phyloP scores from a whole-genome alignment of 2,329 filamentous ascomycete genomes.

The Penicillium sp. region DNA sequence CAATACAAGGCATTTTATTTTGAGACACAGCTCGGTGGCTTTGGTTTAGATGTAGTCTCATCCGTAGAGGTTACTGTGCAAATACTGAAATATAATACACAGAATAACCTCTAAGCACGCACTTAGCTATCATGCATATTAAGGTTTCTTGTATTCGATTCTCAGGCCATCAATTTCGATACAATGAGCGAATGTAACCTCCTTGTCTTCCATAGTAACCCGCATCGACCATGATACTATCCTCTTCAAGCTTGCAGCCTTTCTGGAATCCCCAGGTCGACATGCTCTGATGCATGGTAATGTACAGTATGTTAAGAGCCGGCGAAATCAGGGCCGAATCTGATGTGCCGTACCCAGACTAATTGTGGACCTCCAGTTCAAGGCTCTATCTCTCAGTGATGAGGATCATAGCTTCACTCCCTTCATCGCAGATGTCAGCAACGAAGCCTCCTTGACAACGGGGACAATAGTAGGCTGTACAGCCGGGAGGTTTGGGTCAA shows the following conservation, averaged over 20 bases:
- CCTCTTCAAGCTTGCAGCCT: neutral
- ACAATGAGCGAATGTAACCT: neutral
- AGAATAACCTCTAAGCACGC: neutral
- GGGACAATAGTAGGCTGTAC: neutral
- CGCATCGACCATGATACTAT: neutral
- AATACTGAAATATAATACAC: neutral
- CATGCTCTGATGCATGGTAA: neutral
- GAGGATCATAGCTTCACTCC: neutral
- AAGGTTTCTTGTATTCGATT: neutral
- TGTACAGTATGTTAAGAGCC: neutral
- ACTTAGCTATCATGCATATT: neutral
- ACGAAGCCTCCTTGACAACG: neutral
- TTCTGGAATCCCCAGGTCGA: neutral
- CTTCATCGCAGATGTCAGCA: conserved; percentile 1
- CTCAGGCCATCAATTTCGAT: neutral
- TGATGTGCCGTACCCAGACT: neutral
- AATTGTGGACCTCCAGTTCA: neutral
- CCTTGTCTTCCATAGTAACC: neutral
- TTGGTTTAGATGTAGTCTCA: neutral
- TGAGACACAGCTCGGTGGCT: neutral
- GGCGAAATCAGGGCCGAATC: neutral
- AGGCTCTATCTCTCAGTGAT: neutral
- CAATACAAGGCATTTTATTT: neutral
- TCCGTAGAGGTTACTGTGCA: neutral
- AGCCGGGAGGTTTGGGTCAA: neutral